phyloP scores from a whole-genome alignment of 352 stramenopile genomes.

The Pythium biforme region DNA sequence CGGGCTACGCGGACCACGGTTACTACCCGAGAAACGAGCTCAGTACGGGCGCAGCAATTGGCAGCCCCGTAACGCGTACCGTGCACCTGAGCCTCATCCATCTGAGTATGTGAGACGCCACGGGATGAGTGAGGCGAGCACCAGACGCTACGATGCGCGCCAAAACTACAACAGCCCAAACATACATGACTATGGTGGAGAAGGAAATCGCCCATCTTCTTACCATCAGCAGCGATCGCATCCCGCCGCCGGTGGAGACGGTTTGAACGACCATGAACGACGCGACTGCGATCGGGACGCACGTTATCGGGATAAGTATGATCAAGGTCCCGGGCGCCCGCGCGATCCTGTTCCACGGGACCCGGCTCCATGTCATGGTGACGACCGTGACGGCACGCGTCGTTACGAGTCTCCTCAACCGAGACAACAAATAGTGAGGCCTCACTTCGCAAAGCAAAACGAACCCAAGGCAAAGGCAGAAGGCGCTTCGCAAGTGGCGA shows the following conservation, averaged over 20 bases:
- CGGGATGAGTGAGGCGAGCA: slow-evolving; percentile 6
- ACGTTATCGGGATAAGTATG: background rate
- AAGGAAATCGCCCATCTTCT: slow-evolving; percentile 6
- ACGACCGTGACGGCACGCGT: background rate
- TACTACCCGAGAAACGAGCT: background rate
- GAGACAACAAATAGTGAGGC: background rate
- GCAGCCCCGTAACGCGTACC: background rate
- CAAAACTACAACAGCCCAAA: background rate
- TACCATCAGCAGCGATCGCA: background rate
- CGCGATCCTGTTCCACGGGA: background rate
- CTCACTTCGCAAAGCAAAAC: background rate
- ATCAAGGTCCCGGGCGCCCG: background rate
- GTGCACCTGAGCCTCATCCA: too few relatives aligned
- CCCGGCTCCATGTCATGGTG: background rate
- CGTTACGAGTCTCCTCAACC: background rate
- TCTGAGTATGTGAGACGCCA: too few relatives aligned
- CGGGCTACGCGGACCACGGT: background rate
- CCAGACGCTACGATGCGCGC: background rate
- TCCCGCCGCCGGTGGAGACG: background rate
- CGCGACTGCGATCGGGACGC: background rate
- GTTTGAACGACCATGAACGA: background rate
- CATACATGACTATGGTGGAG: background rate
- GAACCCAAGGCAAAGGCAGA: background rate
- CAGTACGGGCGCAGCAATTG: background rate
- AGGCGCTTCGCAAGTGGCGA: slow-evolving; percentile 1